Base-by-base conservation (phyloP, 306 rosid genomes). In the Canavalia ensiformis region DNA sequence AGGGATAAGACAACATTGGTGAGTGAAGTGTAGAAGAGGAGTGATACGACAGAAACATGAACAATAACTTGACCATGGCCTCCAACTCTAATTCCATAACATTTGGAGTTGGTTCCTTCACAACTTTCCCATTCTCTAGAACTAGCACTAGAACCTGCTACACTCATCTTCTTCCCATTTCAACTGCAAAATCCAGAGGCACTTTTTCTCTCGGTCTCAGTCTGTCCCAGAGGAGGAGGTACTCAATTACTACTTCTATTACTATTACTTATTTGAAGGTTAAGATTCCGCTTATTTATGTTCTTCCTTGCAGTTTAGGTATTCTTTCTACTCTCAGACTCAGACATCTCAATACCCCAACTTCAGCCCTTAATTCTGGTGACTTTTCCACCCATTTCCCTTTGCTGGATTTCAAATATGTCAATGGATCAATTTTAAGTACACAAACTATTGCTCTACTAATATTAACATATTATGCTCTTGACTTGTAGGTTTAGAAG, bases 401-500 rank as follows among this genome's bases (percentile, higher is more conserved):
- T 39, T 37, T 72, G 35, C 13, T 65, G 50, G 56, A 50, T 69
- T 60, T 68, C n/a, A 51, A 5, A 51, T 63, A 33, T 49, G 18
- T 66, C 49, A 9, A 76, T 76, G 37, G n/a, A 60, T 66, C 52
- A 28, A n/a, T 77, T 65, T 51, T 64, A 64, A 6, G 31, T 7
- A 12, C 12, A 37, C 0, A 11, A 18, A 30, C 18, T 8, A 56
- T 5, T 64, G 7, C 56, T 65, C 5, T 33, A 74, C 58, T 80
- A 42, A 31, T 75, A 12, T 39, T 37, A n/a, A 34, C 5, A 64
- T 37, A n/a, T 72, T 5, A 47, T 58, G n/a, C 34, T 78, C 9
- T 78, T 29, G 47, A 34, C 1, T 83, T 84, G 83, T 84, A 94
- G 98, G 97, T 77, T 78, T 91, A 35, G 97, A 89, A 84, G 97